Evolutionary conservation across 2,329 filamentous ascomycete species (phyloP), one percentile per base, ranked within the genome.

Genomic region (Macroventuria anomochaeta): DNA sequence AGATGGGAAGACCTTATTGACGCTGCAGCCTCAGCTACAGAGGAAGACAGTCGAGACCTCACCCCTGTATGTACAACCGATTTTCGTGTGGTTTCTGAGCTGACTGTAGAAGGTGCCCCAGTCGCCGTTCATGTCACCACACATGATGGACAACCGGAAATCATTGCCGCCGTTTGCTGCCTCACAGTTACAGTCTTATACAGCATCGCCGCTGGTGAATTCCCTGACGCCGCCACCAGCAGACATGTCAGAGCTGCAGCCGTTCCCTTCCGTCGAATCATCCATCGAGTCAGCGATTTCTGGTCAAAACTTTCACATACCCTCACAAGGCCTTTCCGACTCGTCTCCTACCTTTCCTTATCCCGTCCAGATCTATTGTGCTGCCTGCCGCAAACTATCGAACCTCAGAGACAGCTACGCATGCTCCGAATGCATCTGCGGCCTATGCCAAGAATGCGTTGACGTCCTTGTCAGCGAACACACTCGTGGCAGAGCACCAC

Each of bases 1-100:
- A 84, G 93, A 67, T 97, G 93, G 95, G 91, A 96, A 75, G 93
- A 97, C 75, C 82, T 97, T 56, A 96, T 97, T 61, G 93, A 97
- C 75, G 93, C 93, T 46, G 93, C 90, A 48, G 92, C 93, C 26
- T 96, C 91, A 57, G 92, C 93, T 23, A 96, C 91, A 3, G 93
- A 96, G 77, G 93, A 95, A 70, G 91, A 96, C 73, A 92, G 93
- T 62, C 79, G 84, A 70, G 93, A 96, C 75, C 85, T 93, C 72
- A 96, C 91, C 72, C 90, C 90, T 69, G 90, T 96, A 84, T 81
- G 87, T 82, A 33, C 18, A 65, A 5, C 55, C 51, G 54, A 4
- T 12, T 43, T 5, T 2, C 13, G 10, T 10, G 29, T 15, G 21
- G 32, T 36, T 18, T 39, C 61, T 34, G 21, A 61, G 65, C 67